Evolutionary conservation across 2,329 filamentous ascomycete genomes (phyloP).

Genomic region (Emericellopsis atlantica): DNA sequence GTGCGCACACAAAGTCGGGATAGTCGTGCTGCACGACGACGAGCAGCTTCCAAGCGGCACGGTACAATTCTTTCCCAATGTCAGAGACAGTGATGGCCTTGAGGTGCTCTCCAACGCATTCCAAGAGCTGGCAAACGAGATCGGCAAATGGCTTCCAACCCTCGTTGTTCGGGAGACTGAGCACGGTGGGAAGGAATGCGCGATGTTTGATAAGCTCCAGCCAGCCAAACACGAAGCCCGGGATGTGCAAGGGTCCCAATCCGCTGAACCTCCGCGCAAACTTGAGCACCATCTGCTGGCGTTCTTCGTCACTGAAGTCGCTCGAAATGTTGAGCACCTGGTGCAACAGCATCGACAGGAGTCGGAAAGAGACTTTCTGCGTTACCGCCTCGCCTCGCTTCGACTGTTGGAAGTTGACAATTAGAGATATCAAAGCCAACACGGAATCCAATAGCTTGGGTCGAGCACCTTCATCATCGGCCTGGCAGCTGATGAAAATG

Average conservation of each 20-base stretch:
- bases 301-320: slow-evolving; percentile 46
- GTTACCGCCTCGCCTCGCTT: slow-evolving; percentile 73
- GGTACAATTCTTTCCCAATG: slow-evolving; percentile 72
- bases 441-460: slow-evolving; percentile 65
- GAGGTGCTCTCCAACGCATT: slow-evolving; percentile 66
- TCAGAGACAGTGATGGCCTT: slow-evolving; percentile 58
- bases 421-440: slow-evolving; percentile 62
- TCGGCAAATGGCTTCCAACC: slow-evolving; percentile 70
- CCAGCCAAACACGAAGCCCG: slow-evolving; percentile 80
- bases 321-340: slow-evolving; percentile 51
- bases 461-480: slow-evolving; percentile 50
- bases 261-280: slow-evolving; percentile 61
- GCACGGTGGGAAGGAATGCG: slow-evolving; percentile 66
- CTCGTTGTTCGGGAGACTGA: slow-evolving; percentile 51
- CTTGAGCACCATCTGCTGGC: slow-evolving; percentile 56
- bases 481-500: slow-evolving; percentile 61
- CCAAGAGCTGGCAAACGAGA: slow-evolving; percentile 59
- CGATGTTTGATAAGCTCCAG: slow-evolving; percentile 71
- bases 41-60: slow-evolving; percentile 70
- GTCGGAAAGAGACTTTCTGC: slow-evolving; percentile 79
- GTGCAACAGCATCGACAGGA: slow-evolving; percentile 74
- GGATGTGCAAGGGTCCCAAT: slow-evolving; percentile 65
- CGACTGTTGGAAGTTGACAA: slow-evolving; percentile 76
- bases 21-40: slow-evolving; percentile 87
- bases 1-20: slow-evolving; percentile 81